These are phyloP conservation scores for Kodamaea arcana DNA, from an alignment of 1,139 yeast species.

Conservation along the genomic window DNA sequence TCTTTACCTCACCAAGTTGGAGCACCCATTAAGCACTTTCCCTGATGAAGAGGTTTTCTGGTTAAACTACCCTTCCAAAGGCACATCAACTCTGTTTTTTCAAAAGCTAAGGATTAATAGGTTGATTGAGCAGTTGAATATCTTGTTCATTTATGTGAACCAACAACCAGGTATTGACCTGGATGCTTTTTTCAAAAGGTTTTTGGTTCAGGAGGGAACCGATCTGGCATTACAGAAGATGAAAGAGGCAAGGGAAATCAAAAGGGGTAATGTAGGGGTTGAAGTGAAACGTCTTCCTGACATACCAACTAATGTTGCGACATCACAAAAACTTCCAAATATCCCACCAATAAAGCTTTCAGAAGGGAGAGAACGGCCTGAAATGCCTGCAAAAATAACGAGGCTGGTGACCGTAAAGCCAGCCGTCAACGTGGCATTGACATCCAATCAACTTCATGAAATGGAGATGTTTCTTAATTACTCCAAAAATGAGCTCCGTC, in stretches of 20 bases:
- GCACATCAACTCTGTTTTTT: slow-evolving; percentile 28
- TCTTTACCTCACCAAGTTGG: slow-evolving; percentile 28
- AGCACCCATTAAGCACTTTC: slow-evolving; percentile 33
- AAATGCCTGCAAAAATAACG: too few species aligned
- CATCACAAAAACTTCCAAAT: too few species aligned
- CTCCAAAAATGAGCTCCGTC: slow-evolving; percentile 45
- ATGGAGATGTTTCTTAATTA: slow-evolving; percentile 55
- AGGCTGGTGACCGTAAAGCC: too few species aligned
- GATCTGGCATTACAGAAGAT: slow-evolving; percentile 34
- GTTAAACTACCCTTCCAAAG: slow-evolving; percentile 30
- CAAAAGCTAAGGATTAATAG: slow-evolving; percentile 42
- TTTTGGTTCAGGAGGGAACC: slow-evolving; percentile 19
- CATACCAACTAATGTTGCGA: too few species aligned
- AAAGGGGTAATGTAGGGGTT: too few species aligned
- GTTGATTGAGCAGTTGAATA: slow-evolving; percentile 45
- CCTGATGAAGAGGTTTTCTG: slow-evolving; percentile 36
- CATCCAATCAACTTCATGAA: slow-evolving; percentile 33
- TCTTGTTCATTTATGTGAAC: slow-evolving; percentile 39
- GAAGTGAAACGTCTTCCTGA: neutral
- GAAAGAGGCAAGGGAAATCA: slow-evolving; percentile 20
- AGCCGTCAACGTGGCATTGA: slow-evolving; percentile 20
- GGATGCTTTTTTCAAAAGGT: slow-evolving; percentile 40
- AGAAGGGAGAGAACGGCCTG: slow-evolving; percentile 17
- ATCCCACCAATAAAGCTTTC: too few species aligned
- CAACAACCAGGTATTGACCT: slow-evolving; percentile 19